A percentile compares a stretch with the other conserved stretches of the same genome.
Evolutionary conservation across 139 green algal species (phyloP).

Genomic region (Pseudopediastrum boryanum): DNA sequence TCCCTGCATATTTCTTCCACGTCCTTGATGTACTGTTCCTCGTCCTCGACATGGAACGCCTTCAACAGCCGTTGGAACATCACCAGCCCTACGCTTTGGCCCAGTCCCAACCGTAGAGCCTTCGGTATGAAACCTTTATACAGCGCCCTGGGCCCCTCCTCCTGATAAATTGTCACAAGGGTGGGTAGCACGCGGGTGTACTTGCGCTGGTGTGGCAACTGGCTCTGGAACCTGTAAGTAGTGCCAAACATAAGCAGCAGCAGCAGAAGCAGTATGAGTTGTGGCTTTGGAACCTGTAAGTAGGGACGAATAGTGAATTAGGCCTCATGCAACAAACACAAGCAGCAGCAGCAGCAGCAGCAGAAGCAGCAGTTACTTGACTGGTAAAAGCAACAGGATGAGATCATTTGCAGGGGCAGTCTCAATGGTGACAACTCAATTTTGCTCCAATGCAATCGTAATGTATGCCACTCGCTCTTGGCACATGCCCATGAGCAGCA

Average conservation of each 20-base stretch:
- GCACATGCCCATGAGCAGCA: too few species aligned
- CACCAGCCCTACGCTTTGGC: slow-evolving; percentile 60
- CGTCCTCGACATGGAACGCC: background rate
- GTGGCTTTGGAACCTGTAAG: too few species aligned
- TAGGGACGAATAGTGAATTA: too few species aligned
- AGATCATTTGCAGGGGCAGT: too few species aligned
- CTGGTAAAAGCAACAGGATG: background rate
- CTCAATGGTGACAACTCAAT: too few species aligned
- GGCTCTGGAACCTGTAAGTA: slow-evolving; percentile 34
- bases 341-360: background rate
- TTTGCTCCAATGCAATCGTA: too few species aligned
- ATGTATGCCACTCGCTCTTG: too few species aligned
- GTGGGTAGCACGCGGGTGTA: slow-evolving; percentile 38
- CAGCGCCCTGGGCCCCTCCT: slow-evolving; percentile 51
- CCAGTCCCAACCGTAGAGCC: slow-evolving; percentile 54
- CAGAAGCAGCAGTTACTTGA: background rate
- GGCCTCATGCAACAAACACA: too few species aligned
- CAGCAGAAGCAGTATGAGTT: slow-evolving; percentile 17
- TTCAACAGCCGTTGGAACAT: slow-evolving; percentile 47
- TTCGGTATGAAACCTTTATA: slow-evolving; percentile 65
- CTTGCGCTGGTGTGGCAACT: slow-evolving; percentile 35
- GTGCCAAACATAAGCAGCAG: background rate
- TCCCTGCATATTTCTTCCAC: background rate
- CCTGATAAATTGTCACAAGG: slow-evolving; percentile 27
- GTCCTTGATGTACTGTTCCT: background rate